A percentile compares a stretch with the other conserved stretches of the same genome.
Conservation (phyloP, 352 stramenopile species). For the Globisporangium orthogonon region DNA sequence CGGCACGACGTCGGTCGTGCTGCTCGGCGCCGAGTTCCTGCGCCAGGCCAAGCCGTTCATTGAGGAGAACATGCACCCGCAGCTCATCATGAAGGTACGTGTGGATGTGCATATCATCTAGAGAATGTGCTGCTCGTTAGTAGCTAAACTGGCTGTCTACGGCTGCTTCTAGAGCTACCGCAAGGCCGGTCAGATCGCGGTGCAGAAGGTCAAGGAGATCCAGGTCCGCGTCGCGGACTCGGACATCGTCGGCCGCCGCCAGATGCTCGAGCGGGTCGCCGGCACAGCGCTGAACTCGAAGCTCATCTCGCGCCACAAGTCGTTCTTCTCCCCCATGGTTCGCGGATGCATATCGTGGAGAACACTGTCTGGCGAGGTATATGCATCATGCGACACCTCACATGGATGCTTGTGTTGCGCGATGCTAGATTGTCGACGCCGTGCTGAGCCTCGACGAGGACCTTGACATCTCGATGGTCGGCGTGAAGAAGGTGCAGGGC, state of each 20-base stretch:
- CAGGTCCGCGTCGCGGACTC: constrained; percentile 79
- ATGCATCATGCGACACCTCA: neutral
- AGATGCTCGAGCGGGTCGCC: constrained; percentile 91
- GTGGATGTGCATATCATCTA: no score
- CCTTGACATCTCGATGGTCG: constrained; percentile 90
- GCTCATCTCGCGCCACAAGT: constrained; percentile 95
- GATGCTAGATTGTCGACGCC: constrained; percentile 89
- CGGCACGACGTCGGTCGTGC: constrained; percentile 96
- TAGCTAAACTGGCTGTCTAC: neutral
- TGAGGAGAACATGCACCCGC: constrained; percentile 96
- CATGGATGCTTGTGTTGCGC: neutral
- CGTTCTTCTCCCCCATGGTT: constrained; percentile 97
- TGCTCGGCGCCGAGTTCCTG: constrained; percentile 96
- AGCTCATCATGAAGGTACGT: constrained; percentile 83
- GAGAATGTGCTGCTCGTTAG: neutral
- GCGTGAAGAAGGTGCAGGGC: constrained; percentile 97
- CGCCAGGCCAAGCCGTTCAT: constrained; percentile 97
- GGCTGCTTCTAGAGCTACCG: constrained; percentile 52
- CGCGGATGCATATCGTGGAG: neutral
- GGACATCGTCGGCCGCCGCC: constrained; percentile 63
- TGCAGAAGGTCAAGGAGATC: constrained; percentile 85
- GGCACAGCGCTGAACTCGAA: constrained; percentile 98
- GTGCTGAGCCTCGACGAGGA: constrained; percentile 90
- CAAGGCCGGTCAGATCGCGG: constrained; percentile 74
- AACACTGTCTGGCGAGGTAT: neutral